Evolutionary conservation across 2,329 filamentous ascomycete species (phyloP).

Genomic region (Neopestalotiopsis rosae): DNA sequence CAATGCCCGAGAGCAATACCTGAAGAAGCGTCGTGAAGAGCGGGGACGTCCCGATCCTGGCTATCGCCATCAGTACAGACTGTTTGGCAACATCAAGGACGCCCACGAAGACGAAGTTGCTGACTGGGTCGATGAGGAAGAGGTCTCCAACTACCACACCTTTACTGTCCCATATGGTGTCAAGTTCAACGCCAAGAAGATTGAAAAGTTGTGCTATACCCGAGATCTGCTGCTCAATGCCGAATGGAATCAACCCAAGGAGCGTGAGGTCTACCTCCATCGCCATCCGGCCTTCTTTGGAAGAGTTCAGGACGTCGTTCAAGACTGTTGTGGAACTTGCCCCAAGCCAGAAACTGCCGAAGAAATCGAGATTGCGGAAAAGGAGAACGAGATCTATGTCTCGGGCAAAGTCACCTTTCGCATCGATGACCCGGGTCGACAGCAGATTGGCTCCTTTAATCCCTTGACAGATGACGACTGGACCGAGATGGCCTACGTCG

Average conservation of each 20-base stretch:
- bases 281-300: conserved; percentile 88
- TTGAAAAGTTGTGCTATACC: conserved; percentile 82
- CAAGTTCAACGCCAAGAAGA: conserved; percentile 68
- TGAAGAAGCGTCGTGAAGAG: conserved; percentile 72
- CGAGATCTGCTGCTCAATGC: conserved; percentile 83
- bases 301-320: conserved; percentile 72
- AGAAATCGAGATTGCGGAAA: conserved; percentile 72
- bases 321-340: conserved; percentile 83
- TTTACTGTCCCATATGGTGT: conserved; percentile 74
- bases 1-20: conserved; percentile 71
- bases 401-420: conserved; percentile 76
- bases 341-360: conserved; percentile 72
- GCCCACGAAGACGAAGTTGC: conserved; percentile 79
- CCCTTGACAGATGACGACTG: conserved; percentile 83
- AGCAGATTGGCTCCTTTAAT: conserved; percentile 72
- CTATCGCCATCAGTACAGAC: conserved; percentile 48
- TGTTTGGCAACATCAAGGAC: conserved; percentile 77
- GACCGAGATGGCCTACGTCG: conserved; percentile 91
- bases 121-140: conserved; percentile 80
- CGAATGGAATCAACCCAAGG: conserved; percentile 81
- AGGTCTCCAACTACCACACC: conserved; percentile 80
- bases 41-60: conserved; percentile 67
- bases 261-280: conserved; percentile 79
- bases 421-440: conserved; percentile 81
- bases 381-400: conserved; percentile 78